These are phyloP conservation scores for Somion occarium DNA, from an alignment of 1,284 basidiomycete species.

Conservation along the genomic window DNA sequence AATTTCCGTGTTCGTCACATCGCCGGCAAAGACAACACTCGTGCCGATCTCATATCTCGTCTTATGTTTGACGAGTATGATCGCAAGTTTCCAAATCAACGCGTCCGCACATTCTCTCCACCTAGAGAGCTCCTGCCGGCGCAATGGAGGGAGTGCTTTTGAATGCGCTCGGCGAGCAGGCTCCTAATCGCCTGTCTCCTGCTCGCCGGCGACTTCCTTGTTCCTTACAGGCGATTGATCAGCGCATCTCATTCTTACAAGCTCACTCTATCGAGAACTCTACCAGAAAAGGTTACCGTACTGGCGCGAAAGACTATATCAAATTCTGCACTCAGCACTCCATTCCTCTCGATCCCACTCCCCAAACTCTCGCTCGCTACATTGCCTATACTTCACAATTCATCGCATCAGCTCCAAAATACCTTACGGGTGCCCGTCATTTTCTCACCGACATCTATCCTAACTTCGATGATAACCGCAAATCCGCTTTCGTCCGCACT, in stretches of 20 bases:
- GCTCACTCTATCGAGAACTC: neutral
- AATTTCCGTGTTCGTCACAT: conserved; percentile 24
- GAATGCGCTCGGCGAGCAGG: neutral
- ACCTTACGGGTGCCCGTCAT: conserved; percentile 38
- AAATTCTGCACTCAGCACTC: neutral
- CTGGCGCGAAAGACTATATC: neutral
- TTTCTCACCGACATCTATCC: conserved; percentile 34
- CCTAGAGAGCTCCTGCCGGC: neutral
- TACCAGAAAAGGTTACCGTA: neutral
- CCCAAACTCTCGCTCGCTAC: neutral
- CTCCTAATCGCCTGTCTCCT: neutral
- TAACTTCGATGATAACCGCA: conserved; percentile 21
- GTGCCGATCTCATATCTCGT: conserved; percentile 25
- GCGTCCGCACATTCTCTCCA: neutral
- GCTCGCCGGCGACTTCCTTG: neutral
- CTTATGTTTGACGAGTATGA: conserved; percentile 12
- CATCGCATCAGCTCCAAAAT: conserved; percentile 13
- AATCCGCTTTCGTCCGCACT: conserved; percentile 23
- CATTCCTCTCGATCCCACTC: neutral
- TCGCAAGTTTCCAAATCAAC: neutral
- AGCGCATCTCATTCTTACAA: neutral
- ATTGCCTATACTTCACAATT: neutral
- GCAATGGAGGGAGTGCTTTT: neutral
- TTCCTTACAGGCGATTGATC: neutral
- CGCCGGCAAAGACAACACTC: conserved; percentile 18